These are phyloP conservation scores for Podospora appendiculata DNA, from an alignment of 495 filamentous ascomycete genomes.

Conservation along the genomic window DNA sequence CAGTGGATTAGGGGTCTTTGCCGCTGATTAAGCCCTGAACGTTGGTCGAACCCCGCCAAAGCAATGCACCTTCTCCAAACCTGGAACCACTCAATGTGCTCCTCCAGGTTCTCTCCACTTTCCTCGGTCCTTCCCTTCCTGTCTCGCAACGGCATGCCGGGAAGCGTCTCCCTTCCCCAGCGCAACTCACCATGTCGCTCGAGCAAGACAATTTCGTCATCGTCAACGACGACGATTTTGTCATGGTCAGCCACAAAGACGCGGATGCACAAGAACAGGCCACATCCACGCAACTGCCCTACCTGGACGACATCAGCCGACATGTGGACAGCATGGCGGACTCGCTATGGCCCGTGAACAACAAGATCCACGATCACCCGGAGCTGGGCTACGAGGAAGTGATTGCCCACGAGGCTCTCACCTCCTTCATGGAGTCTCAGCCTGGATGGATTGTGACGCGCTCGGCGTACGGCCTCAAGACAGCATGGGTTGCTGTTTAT, in stretches of 20 bases:
- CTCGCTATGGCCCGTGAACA: conserved; percentile 34
- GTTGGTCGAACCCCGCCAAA: no score
- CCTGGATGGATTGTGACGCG: conserved; percentile 49
- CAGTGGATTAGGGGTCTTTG: no score
- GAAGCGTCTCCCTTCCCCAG: no score
- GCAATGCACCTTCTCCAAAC: no score
- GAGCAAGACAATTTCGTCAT: not conserved
- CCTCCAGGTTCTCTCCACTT: no score
- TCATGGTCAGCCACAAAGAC: not conserved
- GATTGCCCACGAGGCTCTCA: conserved; percentile 50
- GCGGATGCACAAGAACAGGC: not conserved
- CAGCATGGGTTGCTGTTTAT: conserved; percentile 50
- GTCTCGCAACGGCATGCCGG: no score
- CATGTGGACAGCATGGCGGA: conserved; percentile 28
- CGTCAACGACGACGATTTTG: not conserved
- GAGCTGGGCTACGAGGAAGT: conserved; percentile 52
- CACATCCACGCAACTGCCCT: not conserved
- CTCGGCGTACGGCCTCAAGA: conserved; percentile 46
- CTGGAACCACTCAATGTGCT: no score
- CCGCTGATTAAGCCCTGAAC: no score
- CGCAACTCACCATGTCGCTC: no score
- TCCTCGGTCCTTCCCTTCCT: no score
- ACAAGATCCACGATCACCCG: conserved; percentile 53
- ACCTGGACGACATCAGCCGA: conserved; percentile 22
- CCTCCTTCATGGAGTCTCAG: conserved; percentile 42